A percentile compares a stretch with the other conserved stretches of the same genome.
phyloP scores from a whole-genome alignment of 371 early-diverging fungal species.

The Lichtheimia ornata region DNA sequence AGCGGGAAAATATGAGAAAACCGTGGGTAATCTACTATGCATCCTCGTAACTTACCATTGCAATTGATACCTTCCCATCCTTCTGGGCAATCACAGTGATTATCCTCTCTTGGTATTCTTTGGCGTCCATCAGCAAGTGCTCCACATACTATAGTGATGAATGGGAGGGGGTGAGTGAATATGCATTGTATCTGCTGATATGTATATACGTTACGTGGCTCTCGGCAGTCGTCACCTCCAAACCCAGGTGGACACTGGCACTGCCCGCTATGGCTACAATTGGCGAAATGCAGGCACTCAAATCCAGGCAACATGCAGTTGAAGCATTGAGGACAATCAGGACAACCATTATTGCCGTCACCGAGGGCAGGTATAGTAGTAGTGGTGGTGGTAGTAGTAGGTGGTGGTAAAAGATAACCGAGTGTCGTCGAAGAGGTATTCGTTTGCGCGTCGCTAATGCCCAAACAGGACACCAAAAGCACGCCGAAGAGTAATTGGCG shows the following conservation, averaged over 20 bases:
- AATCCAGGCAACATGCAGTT: slow-evolving; percentile 78
- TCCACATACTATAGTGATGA: slow-evolving; percentile 56
- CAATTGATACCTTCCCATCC: slow-evolving; percentile 95
- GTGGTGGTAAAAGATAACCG: not conserved
- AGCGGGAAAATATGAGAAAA: not conserved
- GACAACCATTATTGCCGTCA: slow-evolving; percentile 6
- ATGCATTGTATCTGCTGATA: not conserved
- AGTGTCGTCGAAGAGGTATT: not conserved
- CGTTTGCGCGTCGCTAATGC: no score
- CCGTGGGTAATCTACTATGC: not conserved
- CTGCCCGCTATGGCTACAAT: slow-evolving; percentile 77
- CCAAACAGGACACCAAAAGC: not conserved
- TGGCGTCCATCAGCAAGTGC: slow-evolving; percentile 66
- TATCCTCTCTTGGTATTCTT: slow-evolving; percentile 59
- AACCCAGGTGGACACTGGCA: slow-evolving; percentile 88
- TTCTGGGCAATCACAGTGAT: slow-evolving; percentile 75
- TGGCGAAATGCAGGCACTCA: slow-evolving; percentile 79
- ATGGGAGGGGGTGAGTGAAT: not conserved
- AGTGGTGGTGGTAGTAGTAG: not conserved
- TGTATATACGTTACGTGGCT: slow-evolving; percentile 61
- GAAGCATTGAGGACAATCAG: slow-evolving; percentile 83
- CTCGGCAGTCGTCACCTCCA: slow-evolving; percentile 86
- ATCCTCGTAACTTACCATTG: slow-evolving; percentile 60
- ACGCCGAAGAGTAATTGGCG: not conserved
- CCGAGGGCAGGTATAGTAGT: not conserved